Percentiles rank a stretch among this genome's conserved stretches.
These are phyloP conservation scores for Dryas alaskensis DNA, from an alignment of 306 rosid genomes.

Conservation along the genomic window DNA sequence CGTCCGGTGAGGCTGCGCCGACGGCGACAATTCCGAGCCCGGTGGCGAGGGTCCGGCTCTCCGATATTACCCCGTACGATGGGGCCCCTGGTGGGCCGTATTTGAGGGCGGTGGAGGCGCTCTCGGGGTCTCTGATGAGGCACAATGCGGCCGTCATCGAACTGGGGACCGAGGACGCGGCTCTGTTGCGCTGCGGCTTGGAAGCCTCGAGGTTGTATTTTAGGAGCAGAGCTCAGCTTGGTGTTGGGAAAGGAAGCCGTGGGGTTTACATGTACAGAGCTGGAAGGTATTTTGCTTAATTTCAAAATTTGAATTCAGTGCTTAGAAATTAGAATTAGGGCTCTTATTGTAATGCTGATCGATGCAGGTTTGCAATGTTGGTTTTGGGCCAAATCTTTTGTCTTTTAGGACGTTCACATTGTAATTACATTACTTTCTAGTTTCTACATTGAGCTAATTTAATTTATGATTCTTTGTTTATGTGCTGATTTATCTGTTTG, in stretches of 20 bases:
- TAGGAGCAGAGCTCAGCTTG: slow-evolving; percentile 59
- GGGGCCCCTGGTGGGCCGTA: slow-evolving; percentile 69
- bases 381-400: background rate
- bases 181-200: slow-evolving; percentile 82
- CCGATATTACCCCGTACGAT: slow-evolving; percentile 70
- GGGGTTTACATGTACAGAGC: slow-evolving; percentile 88
- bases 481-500: background rate
- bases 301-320: background rate
- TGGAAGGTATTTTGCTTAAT: slow-evolving; percentile 56
- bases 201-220: slow-evolving; percentile 80
- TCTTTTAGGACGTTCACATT: background rate
- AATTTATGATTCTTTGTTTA: background rate
- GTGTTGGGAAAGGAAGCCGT: slow-evolving; percentile 66
- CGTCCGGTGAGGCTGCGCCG: slow-evolving; percentile 39
- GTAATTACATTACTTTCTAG: background rate
- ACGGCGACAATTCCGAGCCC: slow-evolving; percentile 36
- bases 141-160: slow-evolving; percentile 86
- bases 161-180: slow-evolving; percentile 59
- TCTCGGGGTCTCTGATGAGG: slow-evolving; percentile 69
- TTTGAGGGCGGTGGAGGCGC: slow-evolving; percentile 65
- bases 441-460: background rate
- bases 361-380: background rate
- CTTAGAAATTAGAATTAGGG: background rate
- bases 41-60: slow-evolving; percentile 66
- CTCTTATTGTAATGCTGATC: background rate